phyloP scores from a whole-genome alignment of 2,329 filamentous ascomycete species.

The Malbranchea cinnamomea region DNA sequence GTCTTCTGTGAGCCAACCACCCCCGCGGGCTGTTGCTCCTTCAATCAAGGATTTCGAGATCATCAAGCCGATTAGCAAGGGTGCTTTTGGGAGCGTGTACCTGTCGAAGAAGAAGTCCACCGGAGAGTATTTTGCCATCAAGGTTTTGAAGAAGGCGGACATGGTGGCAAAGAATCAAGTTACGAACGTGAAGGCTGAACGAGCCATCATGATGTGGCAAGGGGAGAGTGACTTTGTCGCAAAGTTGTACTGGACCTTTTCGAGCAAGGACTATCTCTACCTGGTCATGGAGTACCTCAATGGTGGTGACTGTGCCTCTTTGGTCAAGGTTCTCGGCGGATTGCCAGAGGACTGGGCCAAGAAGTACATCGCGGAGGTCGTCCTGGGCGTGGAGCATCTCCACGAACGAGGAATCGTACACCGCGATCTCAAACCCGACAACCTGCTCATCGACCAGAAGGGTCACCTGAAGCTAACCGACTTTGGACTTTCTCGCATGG shows the following conservation, averaged over 20 bases:
- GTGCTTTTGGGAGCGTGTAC: conserved; percentile 95
- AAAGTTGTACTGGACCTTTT: conserved; percentile 99
- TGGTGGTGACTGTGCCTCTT: conserved; percentile 86
- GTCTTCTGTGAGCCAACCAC: conserved; percentile 60
- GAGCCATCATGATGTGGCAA: conserved; percentile 99
- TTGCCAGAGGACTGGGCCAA: conserved; percentile 95
- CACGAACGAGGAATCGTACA: conserved; percentile 93
- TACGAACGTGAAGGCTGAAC: conserved; percentile 95
- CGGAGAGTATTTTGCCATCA: conserved; percentile 96
- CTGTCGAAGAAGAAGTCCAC: conserved; percentile 97
- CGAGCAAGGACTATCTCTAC: conserved; percentile 97
- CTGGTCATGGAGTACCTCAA: conserved; percentile 99
- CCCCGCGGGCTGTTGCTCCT: conserved; percentile 75
- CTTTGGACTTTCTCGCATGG: conserved; percentile 95
- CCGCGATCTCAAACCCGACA: conserved; percentile 92
- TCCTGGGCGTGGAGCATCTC: conserved; percentile 91
- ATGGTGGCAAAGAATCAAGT: conserved; percentile 99
- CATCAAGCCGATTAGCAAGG: conserved; percentile 98
- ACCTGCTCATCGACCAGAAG: conserved; percentile 89
- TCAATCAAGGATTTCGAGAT: conserved; percentile 99
- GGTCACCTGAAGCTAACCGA: conserved; percentile 95
- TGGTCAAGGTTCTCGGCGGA: conserved; percentile 86
- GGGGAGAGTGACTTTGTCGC: conserved; percentile 98
- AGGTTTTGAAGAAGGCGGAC: conserved; percentile 97
- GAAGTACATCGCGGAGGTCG: conserved; percentile 91